These are phyloP conservation scores for Cucurbitaria berberidis DNA, from an alignment of 2,329 filamentous ascomycete species.

Conservation along the genomic window DNA sequence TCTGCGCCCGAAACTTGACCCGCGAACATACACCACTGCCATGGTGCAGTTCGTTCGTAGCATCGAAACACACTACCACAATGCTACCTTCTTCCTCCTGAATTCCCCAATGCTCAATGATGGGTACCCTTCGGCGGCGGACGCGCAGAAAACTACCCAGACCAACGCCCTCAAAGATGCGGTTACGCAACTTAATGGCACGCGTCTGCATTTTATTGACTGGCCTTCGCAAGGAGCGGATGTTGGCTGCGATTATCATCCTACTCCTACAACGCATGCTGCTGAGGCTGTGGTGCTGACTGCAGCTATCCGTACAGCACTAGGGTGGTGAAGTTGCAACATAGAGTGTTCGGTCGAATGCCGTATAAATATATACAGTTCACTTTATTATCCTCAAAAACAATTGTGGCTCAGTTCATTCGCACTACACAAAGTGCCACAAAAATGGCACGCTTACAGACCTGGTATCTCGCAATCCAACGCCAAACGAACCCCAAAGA, in stretches of 20 bases:
- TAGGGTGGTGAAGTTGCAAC: constrained; percentile 22
- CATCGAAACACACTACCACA: constrained; percentile 46
- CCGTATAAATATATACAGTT: background rate
- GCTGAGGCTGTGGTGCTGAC: constrained; percentile 36
- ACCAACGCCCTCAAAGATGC: constrained; percentile 44
- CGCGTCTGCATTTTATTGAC: constrained; percentile 50
- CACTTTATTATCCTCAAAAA: background rate
- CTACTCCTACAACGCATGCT: constrained; percentile 49
- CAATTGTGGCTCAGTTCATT: too few relatives aligned
- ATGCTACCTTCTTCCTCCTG: constrained; percentile 51
- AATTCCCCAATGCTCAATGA: constrained; percentile 52
- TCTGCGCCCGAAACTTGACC: constrained; percentile 16
- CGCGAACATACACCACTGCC: constrained; percentile 18
- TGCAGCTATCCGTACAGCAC: constrained; percentile 15
- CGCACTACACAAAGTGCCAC: background rate
- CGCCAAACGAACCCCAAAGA: background rate
- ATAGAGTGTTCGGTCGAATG: background rate
- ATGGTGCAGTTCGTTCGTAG: constrained; percentile 39
- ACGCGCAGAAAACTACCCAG: constrained; percentile 51
- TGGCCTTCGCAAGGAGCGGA: constrained; percentile 51
- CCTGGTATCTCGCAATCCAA: background rate
- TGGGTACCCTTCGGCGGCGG: constrained; percentile 44
- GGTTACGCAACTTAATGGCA: constrained; percentile 38
- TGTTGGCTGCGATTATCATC: constrained; percentile 54
- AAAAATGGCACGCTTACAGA: background rate